phyloP scores from a whole-genome alignment of 805 yeast genomes.

The Teunomyces cretensis region DNA sequence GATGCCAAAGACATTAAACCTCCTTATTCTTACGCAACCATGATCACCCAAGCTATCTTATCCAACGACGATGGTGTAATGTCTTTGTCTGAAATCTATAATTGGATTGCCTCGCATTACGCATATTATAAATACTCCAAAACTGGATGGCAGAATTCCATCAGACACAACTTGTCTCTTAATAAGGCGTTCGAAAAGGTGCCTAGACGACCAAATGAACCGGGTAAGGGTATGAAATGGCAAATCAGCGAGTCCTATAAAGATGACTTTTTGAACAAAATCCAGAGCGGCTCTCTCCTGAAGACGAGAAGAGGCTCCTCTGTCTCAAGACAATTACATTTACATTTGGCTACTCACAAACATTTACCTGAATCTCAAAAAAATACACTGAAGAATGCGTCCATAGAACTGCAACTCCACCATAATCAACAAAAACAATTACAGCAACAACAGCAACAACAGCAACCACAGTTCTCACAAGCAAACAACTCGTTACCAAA shows the following conservation, averaged over 20 bases:
- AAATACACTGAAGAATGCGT: slow-evolving; percentile 20
- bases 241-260: slow-evolving; percentile 84
- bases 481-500: slow-evolving; percentile 19
- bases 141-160: slow-evolving; percentile 98
- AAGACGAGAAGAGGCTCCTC: slow-evolving; percentile 78
- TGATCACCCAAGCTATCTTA: slow-evolving; percentile 96
- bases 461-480: slow-evolving; percentile 13
- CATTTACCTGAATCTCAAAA: slow-evolving; percentile 49
- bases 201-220: slow-evolving; percentile 92
- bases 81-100: slow-evolving; percentile 88
- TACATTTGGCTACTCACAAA: slow-evolving; percentile 64
- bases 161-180: slow-evolving; percentile 89
- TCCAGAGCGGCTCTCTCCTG: slow-evolving; percentile 71
- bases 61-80: slow-evolving; percentile 85
- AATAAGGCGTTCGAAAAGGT: slow-evolving; percentile 98
- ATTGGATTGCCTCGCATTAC: slow-evolving; percentile 83
- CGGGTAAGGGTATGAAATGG: slow-evolving; percentile 99
- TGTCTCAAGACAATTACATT: slow-evolving; percentile 75
- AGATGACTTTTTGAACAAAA: slow-evolving; percentile 78
- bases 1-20: slow-evolving; percentile 94
- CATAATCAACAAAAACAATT: slow-evolving; percentile 16
- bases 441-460: slow-evolving; percentile 13
- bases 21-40: slow-evolving; percentile 94
- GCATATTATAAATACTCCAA: slow-evolving; percentile 90
- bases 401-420: slow-evolving; percentile 17